A percentile compares a stretch with the other conserved stretches of the same genome.
Evolutionary conservation across 2,329 filamentous ascomycete species (phyloP).

Genomic region (Ascochyta lentis): DNA sequence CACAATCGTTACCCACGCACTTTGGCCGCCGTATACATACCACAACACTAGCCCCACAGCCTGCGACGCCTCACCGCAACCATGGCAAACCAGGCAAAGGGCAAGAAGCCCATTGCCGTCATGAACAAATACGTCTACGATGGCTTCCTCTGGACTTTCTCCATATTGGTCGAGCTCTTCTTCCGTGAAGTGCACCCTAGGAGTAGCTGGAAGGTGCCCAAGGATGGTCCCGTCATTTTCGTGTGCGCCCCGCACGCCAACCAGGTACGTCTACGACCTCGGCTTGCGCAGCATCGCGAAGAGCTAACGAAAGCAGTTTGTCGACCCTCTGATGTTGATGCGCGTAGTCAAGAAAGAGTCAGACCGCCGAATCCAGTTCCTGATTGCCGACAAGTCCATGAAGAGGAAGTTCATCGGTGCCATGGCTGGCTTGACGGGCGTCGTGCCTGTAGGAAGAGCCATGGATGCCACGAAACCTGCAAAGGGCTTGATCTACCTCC

Average conservation of each 20-base stretch:
- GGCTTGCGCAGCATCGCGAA: neutral
- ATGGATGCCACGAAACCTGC: conserved; percentile 86
- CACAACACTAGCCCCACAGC: conserved; percentile 2
- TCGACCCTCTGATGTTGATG: conserved; percentile 93
- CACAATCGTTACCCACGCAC: conserved; percentile 22
- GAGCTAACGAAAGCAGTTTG: conserved; percentile 68
- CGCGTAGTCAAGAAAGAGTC: conserved; percentile 86
- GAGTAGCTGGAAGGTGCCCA: conserved; percentile 92
- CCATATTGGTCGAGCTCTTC: conserved; percentile 91
- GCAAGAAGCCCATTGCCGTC: conserved; percentile 49
- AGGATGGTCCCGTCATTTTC: conserved; percentile 87
- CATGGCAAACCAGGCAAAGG: conserved; percentile 29
- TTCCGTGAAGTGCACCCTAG: conserved; percentile 97
- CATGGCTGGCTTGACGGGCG: conserved; percentile 82
- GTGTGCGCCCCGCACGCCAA: conserved; percentile 98
- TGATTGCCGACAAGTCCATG: conserved; percentile 96
- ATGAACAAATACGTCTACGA: conserved; percentile 81
- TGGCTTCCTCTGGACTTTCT: conserved; percentile 77
- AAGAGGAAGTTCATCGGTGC: conserved; percentile 87
- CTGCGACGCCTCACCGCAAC: conserved; percentile 15
- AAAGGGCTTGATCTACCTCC: conserved; percentile 82
- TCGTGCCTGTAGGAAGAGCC: conserved; percentile 90
- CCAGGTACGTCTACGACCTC: conserved; percentile 33
- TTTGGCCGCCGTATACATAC: conserved; percentile 16
- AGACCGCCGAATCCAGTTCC: conserved; percentile 84